Evolutionary conservation across 768 basidiomycete species (phyloP).

Genomic region (Rickenella mellea): DNA sequence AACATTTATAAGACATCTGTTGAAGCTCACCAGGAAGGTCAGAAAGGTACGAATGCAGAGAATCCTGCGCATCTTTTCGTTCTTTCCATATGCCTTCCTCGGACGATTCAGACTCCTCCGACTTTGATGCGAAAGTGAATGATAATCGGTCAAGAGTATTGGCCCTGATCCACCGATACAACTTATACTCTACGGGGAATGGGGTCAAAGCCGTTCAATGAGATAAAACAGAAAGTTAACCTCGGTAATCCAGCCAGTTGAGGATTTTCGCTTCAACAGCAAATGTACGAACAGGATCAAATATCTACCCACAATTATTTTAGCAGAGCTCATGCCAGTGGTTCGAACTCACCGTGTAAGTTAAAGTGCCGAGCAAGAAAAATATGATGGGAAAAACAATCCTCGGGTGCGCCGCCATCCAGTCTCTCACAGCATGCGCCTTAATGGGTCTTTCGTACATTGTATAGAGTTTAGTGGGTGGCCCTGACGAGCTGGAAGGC

Average conservation of each 20-base stretch:
- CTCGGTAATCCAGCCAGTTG: constrained; percentile 74
- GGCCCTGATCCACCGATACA: constrained; percentile 66
- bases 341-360: constrained; percentile 61
- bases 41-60: constrained; percentile 59
- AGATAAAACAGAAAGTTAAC: constrained; percentile 33
- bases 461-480: constrained; percentile 43
- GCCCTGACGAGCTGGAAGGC: constrained; percentile 15
- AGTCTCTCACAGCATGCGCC: constrained; percentile 60
- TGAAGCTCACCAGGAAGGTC: constrained; percentile 59
- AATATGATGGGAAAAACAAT: constrained; percentile 73
- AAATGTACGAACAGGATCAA: constrained; percentile 82
- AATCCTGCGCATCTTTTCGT: constrained; percentile 63
- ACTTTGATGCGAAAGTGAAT: constrained; percentile 13
- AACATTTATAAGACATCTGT: constrained; percentile 1
- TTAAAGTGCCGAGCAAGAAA: constrained; percentile 83
- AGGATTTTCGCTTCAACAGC: constrained; percentile 77
- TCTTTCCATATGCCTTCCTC: constrained; percentile 68
- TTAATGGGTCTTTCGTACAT: constrained; percentile 58
- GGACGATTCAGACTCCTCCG: constrained; percentile 8
- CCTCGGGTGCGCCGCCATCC: constrained; percentile 80
- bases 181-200: constrained; percentile 44
- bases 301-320: constrained; percentile 47
- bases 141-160: constrained; percentile 50
- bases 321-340: neutral
- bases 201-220: neutral